Base-by-base conservation (phyloP, 352 stramenopile species). In the Phytophthora colocasiae region DNA sequence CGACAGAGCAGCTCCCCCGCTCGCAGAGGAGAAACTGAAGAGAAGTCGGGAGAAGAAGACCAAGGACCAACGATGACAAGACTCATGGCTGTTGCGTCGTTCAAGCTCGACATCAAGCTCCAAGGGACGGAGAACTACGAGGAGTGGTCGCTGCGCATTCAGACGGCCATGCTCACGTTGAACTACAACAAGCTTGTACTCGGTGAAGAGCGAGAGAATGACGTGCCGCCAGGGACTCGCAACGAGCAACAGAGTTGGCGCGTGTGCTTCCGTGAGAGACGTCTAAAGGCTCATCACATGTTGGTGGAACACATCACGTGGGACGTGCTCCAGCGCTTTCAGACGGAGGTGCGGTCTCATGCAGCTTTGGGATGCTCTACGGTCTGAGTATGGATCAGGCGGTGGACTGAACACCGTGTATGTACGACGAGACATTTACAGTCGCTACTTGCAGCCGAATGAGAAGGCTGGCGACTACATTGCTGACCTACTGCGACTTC, bases 61-160 rank as follows among this genome's bases (percentile, higher is more conserved):
- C 19, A 19, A 19, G 19, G 27, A 6, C 27, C 27, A 45, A 45
- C 39, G 39, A 45, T 45, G 39, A 45, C 39, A 19, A 45, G 39
- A 45, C 39, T 45, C 3, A 45, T 45, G 39, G 39, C 39, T 45
- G 39, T 45, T 22, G 39, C 39, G n/a, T 45, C 39, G 11, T 45
- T 45, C 39, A 45, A 45, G 39, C 14, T 45, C 11, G 39, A 45
- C 39, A 45, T 45, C 19, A 24, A 45, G 39, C n/a, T 45, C 10
- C 4, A 45, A 8, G 39, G 39, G 6, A 19, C 39, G 39, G 39
- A 26, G 11, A 45, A 45, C 39, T 45, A 45, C 39, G 39, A 27
- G 39, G 39, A 45, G 39, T 45, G 39, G 39, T 45, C 39, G 39
- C 10, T 45, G 39, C 39, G 39, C 4, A 45, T 45, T 6, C 39